A percentile compares a stretch with the other conserved stretches of the same genome.
Evolutionary conservation across 1,284 basidiomycete species (phyloP).

Genomic region (Irpex sp.): DNA sequence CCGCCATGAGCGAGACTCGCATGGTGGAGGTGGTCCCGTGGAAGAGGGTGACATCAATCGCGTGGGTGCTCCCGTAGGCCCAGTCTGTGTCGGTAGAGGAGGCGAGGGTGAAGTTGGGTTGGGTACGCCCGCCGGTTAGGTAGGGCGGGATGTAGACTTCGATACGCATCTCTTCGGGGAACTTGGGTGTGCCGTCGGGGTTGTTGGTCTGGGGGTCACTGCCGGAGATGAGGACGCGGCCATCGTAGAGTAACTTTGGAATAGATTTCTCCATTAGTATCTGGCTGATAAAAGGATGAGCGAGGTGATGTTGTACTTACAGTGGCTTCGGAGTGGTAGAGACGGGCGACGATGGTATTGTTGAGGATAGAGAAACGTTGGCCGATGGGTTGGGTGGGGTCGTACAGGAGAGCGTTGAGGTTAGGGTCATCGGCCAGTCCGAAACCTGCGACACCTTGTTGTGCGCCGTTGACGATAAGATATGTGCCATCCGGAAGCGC

Average conservation of each 20-base stretch:
- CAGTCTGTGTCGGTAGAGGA: constrained; percentile 47
- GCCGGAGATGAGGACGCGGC: constrained; percentile 69
- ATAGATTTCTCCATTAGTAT: neutral
- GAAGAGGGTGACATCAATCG: constrained; percentile 51
- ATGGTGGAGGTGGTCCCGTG: constrained; percentile 57
- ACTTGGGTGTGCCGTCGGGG: constrained; percentile 31
- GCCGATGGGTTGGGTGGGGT: constrained; percentile 55
- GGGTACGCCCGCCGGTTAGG: constrained; percentile 51
- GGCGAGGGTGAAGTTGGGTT: constrained; percentile 55
- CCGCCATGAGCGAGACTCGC: constrained; percentile 61
- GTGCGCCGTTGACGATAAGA: constrained; percentile 68
- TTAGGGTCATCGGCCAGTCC: constrained; percentile 67
- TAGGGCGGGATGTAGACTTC: constrained; percentile 79
- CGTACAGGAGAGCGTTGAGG: constrained; percentile 61
- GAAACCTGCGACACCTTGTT: constrained; percentile 70
- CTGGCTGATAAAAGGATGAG: neutral
- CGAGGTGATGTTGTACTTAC: constrained; percentile 14
- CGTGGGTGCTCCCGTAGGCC: constrained; percentile 47
- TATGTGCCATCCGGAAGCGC: constrained; percentile 71
- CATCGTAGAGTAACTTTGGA: constrained; percentile 54
- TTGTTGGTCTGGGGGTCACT: constrained; percentile 62
- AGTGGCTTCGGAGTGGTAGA: constrained; percentile 78
- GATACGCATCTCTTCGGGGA: constrained; percentile 69
- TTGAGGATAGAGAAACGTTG: constrained; percentile 64
- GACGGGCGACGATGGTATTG: constrained; percentile 71